Base-by-base conservation (phyloP, 225 moss, liverwort and hornwort genomes). In the Straminergon stramineum region DNA sequence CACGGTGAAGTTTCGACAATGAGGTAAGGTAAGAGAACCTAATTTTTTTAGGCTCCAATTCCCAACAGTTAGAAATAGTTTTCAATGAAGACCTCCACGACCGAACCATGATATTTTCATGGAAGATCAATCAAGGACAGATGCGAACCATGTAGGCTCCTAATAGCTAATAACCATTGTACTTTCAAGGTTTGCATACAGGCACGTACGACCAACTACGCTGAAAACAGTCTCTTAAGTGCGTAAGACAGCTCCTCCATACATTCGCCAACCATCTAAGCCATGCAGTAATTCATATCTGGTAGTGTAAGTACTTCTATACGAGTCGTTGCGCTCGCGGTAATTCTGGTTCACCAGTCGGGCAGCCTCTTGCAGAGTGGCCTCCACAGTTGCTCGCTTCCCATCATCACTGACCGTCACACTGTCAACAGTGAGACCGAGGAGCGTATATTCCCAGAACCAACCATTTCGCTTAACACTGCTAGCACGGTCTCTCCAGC, bases 321-420 rank as follows among this genome's bases (percentile, higher is more conserved):
- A 98, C 6, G 95, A 98, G 89, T 98, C 97, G 60, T 93, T 94
- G 70, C 92, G 95, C 81, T 96, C 97, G 37, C 95, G 92, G 52
- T 92, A 88, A 83, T 94, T 91, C 45, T 88, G 92, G 88, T 96
- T 95, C 90, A 96, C 92, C 66, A 98, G 87, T 15, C 92, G 92
- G 27, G 96, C 98, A 45, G 95, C 92, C 90, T 98, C 98, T 90
- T 97, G 95, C 90, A 97, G 84, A 65, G 96, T 96, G 86, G 95
- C 96, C 91, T 98, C 97, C 70, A 95, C 97, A 31, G 94, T 98
- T 82, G 96, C 97, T 86, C 95, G 96, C 80, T 88, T 94, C 66
- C 98, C 98, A 87, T 97, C 96, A 32, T 96, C 96, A 86, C 96
- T 96, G 34, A 98, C 93, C 20, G 97, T 98, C 41, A 98, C 96